phyloP scores from a whole-genome alignment of 2,329 filamentous ascomycete genomes.

The Nemania sp. region DNA sequence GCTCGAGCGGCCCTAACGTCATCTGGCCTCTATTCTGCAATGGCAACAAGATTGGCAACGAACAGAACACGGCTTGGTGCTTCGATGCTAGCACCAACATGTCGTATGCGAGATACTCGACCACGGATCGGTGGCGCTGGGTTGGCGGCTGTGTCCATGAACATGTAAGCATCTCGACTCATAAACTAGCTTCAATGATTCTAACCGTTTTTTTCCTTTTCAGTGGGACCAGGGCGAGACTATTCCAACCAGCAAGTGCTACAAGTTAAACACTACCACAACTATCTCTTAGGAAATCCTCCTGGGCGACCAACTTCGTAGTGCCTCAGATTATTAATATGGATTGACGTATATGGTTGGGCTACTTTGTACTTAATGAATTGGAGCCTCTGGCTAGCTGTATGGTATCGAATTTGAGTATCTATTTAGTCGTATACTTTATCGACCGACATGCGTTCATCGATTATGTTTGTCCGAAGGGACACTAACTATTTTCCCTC shows the following conservation, averaged over 20 bases:
- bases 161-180: slow-evolving; percentile 50
- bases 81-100: slow-evolving; percentile 56
- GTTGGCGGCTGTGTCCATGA: slow-evolving; percentile 57
- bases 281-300: slow-evolving; percentile 8
- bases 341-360: too few relatives aligned
- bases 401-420: too few relatives aligned
- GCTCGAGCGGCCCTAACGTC: slow-evolving; percentile 49
- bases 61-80: slow-evolving; percentile 52
- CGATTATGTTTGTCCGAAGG: too few relatives aligned
- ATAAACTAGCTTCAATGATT: not conserved
- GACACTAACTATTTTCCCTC: too few relatives aligned
- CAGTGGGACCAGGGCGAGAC: slow-evolving; percentile 54
- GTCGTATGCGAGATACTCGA: slow-evolving; percentile 56
- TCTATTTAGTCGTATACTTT: too few relatives aligned
- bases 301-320: not conserved
- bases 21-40: slow-evolving; percentile 57
- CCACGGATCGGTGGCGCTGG: slow-evolving; percentile 56
- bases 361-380: too few relatives aligned
- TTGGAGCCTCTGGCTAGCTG: too few relatives aligned
- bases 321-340: too few relatives aligned
- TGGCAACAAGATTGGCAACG: slow-evolving; percentile 52
- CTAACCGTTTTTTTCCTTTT: slow-evolving; percentile 37
- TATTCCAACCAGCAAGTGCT: slow-evolving; percentile 50
- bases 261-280: slow-evolving; percentile 39
- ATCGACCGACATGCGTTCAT: too few relatives aligned